These are phyloP conservation scores for Achaetomium macrosporum DNA, from an alignment of 2,329 filamentous ascomycete species.

Conservation along the genomic window DNA sequence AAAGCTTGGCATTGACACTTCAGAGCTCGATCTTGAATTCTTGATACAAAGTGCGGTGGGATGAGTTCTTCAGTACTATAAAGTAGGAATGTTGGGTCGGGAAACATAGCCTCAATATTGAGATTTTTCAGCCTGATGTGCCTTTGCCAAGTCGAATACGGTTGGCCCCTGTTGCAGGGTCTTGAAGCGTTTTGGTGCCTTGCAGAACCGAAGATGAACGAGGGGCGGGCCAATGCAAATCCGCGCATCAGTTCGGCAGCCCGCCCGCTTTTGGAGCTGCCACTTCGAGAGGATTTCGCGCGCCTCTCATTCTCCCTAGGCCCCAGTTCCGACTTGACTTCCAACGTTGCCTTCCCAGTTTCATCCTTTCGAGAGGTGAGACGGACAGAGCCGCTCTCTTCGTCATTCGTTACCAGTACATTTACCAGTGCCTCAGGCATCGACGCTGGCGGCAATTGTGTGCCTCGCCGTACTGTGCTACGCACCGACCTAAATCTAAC, in stretches of 20 bases:
- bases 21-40: no score
- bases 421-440: not conserved
- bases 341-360: constrained; percentile 13
- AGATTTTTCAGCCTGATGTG: not conserved
- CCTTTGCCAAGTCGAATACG: not conserved
- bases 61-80: no score
- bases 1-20: no score
- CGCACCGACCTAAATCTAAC: no score
- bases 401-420: not conserved
- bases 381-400: constrained; percentile 17
- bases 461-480: not conserved
- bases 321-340: constrained; percentile 4
- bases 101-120: not conserved
- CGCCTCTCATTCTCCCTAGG: not conserved
- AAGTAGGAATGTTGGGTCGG: no score
- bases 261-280: constrained; percentile 7
- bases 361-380: constrained; percentile 13
- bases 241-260: not conserved
- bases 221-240: constrained; percentile 14
- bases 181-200: constrained; percentile 4
- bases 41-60: no score
- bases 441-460: not conserved
- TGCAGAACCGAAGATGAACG: constrained; percentile 8
- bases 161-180: constrained; percentile 11
- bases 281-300: not conserved